A percentile compares a stretch with the other conserved stretches of the same genome.
Evolutionary conservation across 1,284 basidiomycete genomes (phyloP).

Genomic region (Trametes hirsuta): DNA sequence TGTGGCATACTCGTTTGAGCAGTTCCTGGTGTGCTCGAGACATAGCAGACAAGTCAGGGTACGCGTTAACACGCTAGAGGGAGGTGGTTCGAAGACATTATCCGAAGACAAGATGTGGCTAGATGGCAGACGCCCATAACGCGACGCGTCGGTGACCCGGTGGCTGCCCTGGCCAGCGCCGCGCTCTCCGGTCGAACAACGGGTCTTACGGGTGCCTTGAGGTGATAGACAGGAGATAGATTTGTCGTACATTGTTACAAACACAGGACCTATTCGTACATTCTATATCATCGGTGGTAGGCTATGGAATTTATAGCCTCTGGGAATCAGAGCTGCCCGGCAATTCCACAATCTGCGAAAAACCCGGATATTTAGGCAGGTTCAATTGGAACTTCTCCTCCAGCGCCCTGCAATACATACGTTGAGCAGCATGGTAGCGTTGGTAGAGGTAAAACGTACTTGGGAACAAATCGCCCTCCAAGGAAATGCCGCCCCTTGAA

Average conservation of each 20-base stretch:
- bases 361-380: conserved; percentile 76
- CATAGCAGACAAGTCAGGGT: conserved; percentile 9
- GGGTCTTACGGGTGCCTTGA: too few species aligned
- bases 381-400: conserved; percentile 78
- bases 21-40: conserved; percentile 21
- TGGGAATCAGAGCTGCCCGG: conserved; percentile 26
- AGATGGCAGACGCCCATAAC: not conserved
- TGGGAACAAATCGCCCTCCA: conserved; percentile 90
- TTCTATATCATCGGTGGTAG: not conserved
- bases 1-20: conserved; percentile 22
- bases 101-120: conserved; percentile 6
- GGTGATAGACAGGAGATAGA: too few species aligned
- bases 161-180: not conserved
- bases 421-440: not conserved
- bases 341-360: conserved; percentile 82
- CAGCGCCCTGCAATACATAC: conserved; percentile 46
- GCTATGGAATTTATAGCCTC: conserved; percentile 27
- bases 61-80: not conserved
- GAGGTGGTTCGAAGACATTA: conserved; percentile 3
- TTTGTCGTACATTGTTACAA: too few species aligned
- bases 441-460: conserved; percentile 49
- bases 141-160: not conserved
- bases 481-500: conserved; percentile 90
- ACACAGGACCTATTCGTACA: not conserved
- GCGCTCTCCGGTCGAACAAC: not conserved